phyloP scores from a whole-genome alignment of 805 yeast genomes.

The Pichia thaimueangensis region DNA sequence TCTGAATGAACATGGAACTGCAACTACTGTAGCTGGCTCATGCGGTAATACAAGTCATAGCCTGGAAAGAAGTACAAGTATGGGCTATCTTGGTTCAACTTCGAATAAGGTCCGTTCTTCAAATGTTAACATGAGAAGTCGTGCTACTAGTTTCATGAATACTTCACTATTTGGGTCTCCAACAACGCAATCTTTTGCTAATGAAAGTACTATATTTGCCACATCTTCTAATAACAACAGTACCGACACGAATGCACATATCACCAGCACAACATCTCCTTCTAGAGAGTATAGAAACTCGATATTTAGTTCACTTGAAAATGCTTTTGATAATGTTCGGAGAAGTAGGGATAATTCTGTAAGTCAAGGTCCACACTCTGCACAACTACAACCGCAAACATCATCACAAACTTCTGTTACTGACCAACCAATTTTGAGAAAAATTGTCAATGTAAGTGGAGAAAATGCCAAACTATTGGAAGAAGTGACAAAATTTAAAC shows the following conservation, averaged over 20 bases:
- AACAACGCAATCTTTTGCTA: not conserved
- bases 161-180: slow-evolving; percentile 19
- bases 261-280: not conserved
- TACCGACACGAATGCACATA: not conserved
- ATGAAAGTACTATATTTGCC: not conserved
- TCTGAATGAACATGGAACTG: not conserved
- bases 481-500: not conserved
- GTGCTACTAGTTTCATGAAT: slow-evolving; percentile 29
- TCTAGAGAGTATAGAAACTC: slow-evolving; percentile 16
- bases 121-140: slow-evolving; percentile 20
- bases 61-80: slow-evolving; percentile 3
- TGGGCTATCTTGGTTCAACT: not conserved
- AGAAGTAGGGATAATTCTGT: slow-evolving; percentile 27
- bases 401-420: too few species aligned
- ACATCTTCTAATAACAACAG: not conserved
- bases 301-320: slow-evolving; percentile 27
- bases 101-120: slow-evolving; percentile 3
- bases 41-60: not conserved
- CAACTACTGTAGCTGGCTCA: not conserved
- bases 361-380: not conserved
- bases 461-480: not conserved
- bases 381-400: slow-evolving; percentile 2
- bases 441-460: too few species aligned
- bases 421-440: slow-evolving; percentile 13
- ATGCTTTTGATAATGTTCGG: slow-evolving; percentile 28